These are phyloP conservation scores for Ophiocordyceps polyrhachis-furcata DNA, from an alignment of 2,329 filamentous ascomycete species.

Conservation along the genomic window DNA sequence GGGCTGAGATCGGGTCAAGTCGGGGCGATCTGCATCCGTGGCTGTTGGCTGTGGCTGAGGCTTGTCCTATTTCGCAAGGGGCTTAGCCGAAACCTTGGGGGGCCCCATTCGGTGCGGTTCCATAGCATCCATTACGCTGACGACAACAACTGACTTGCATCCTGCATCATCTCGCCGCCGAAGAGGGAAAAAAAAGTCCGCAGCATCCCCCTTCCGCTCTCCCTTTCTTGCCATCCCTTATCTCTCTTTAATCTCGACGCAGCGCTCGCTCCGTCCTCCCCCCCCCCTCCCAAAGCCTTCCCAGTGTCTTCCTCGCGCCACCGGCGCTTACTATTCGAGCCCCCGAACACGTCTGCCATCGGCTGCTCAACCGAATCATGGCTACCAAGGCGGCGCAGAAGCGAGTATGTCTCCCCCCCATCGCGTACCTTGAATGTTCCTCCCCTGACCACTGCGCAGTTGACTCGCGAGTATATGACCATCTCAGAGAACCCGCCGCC, in stretches of 20 bases:
- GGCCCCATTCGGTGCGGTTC: neutral
- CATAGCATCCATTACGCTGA: neutral
- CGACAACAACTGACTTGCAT: neutral
- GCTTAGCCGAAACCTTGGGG: neutral
- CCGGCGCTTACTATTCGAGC: neutral
- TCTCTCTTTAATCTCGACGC: neutral
- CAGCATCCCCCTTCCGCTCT: neutral
- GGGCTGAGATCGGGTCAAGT: neutral
- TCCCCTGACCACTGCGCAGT: slow-evolving; percentile 17
- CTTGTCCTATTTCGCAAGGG: neutral
- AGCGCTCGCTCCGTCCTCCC: neutral
- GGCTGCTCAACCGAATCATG: slow-evolving; percentile 24
- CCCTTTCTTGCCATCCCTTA: neutral
- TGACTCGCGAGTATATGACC: slow-evolving; percentile 43
- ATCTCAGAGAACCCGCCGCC: slow-evolving; percentile 62
- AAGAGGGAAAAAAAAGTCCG: neutral
- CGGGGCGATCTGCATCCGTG: neutral
- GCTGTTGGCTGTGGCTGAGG: neutral
- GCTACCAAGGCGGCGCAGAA: slow-evolving; percentile 56
- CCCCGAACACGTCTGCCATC: neutral
- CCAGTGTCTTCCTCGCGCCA: neutral
- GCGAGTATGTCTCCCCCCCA: slow-evolving; percentile 29
- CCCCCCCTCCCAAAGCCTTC: neutral
- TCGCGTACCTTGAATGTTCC: too few relatives aligned
- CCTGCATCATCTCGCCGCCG: neutral